Evolutionary conservation across 2,329 filamentous ascomycete genomes (phyloP), one percentile per base, ranked within the genome.

Genomic region (Erysiphe pulchra): DNA sequence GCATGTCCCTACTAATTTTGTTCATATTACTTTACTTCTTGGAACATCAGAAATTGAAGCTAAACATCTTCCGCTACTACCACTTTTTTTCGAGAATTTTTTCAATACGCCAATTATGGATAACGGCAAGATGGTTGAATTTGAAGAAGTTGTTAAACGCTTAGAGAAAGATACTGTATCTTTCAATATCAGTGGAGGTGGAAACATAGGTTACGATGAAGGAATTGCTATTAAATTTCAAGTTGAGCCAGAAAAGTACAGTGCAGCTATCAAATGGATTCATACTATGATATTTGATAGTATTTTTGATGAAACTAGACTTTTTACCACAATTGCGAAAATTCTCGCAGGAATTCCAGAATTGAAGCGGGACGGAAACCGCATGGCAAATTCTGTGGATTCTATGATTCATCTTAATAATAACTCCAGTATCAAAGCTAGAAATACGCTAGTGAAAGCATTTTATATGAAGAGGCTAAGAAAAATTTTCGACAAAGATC

Each of bases 311-410:
- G 69, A 77, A 2, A 63, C 65, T 43, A 66, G 75, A 20, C 64
- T 79, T 44, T 70, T 69, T 52, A 72, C 81, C 50, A 65, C 68
- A 44, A 64, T 92, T 14, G 76, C 77, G 47, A 92, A 93, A 60
- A 74, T 92, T 41, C 68, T 94, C 16, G 85, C 86, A 2, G 87
- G 95, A 54, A 79, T 98, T 16, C 90, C 90, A 0, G 85, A 94
- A 57, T 69, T 77, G 45, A 98, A 95, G 66, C 81, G 90, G 38
- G 82, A 80, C 53, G 90, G 90, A 1, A 73, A 77, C 47, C 65
- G 65, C 38, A 78, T 78, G 75, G 65, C 72, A 4, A 64, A 63
- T 46, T 73, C 76, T 50, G 67, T 78, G 47, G 74, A 90, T 53
- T 71, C 77, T 50, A 84, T 87, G 62, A 72, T 92, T 18, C 83